These are phyloP conservation scores for Claviceps sp. DNA, from an alignment of 2,329 filamentous ascomycete genomes.

Conservation along the genomic window DNA sequence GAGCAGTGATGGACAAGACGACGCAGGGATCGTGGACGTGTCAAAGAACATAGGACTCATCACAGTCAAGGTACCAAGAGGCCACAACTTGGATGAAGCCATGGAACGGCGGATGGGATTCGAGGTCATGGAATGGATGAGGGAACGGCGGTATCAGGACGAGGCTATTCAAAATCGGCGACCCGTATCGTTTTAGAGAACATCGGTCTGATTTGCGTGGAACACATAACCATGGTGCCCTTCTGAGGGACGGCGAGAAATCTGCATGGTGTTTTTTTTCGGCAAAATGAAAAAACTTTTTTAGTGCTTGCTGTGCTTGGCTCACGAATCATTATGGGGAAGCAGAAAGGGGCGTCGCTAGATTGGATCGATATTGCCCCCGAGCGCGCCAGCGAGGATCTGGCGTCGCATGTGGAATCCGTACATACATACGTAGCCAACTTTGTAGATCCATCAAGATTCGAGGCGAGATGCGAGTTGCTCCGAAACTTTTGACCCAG, in stretches of 20 bases:
- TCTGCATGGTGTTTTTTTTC: too few species aligned
- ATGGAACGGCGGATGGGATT: conserved; percentile 66
- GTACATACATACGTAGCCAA: too few species aligned
- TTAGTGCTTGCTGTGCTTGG: too few species aligned
- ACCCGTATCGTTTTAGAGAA: conserved; percentile 1
- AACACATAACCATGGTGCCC: background rate
- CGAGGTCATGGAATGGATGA: conserved; percentile 75
- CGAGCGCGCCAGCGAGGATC: too few species aligned
- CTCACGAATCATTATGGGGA: too few species aligned
- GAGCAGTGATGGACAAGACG: conserved; percentile 19
- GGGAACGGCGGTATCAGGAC: conserved; percentile 29
- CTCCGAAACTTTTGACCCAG: background rate
- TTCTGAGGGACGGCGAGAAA: too few species aligned
- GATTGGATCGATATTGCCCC: too few species aligned
- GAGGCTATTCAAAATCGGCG: conserved; percentile 11
- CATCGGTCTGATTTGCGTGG: background rate
- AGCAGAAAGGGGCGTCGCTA: too few species aligned
- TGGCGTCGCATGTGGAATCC: too few species aligned
- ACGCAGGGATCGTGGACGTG: conserved; percentile 41
- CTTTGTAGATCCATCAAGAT: background rate
- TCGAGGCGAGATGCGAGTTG: background rate
- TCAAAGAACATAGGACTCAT: conserved; percentile 36
- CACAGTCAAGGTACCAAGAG: conserved; percentile 34
- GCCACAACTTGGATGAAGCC: conserved; percentile 47
- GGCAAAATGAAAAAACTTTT: too few species aligned